Conservation (phyloP, 257 asterid species). For the Solanum medicagineum region DNA sequence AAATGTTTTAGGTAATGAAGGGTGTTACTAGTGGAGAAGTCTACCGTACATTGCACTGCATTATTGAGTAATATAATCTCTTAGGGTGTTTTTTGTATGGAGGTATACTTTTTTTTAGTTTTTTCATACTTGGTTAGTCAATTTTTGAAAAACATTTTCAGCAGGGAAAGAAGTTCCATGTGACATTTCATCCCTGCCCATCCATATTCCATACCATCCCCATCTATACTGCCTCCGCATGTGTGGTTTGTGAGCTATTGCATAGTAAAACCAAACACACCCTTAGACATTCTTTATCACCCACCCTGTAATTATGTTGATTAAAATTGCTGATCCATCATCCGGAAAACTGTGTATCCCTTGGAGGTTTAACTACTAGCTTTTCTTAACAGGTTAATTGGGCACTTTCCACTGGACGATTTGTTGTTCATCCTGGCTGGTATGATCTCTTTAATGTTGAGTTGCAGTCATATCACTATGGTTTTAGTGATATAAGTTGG, state of each 20-base stretch:
- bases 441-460: constrained; percentile 17
- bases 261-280: neutral
- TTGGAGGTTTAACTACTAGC: neutral
- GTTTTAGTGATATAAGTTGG: neutral
- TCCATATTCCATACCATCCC: neutral
- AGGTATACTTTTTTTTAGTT: neutral
- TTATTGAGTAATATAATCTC: neutral
- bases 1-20: neutral
- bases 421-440: constrained; percentile 98
- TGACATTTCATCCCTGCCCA: neutral
- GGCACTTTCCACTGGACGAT: constrained; percentile 70
- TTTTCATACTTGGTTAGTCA: neutral
- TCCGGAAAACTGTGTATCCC: neutral
- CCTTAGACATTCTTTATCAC: neutral
- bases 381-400: constrained; percentile 59
- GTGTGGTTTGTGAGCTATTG: too few species aligned
- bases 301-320: neutral
- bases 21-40: neutral
- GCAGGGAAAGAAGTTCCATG: neutral
- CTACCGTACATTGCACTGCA: neutral
- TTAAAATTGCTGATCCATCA: neutral
- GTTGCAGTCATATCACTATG: neutral
- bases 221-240: neutral
- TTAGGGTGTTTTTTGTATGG: neutral
- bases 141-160: neutral